Base-by-base conservation (phyloP, 2,329 filamentous ascomycete species). In the Aspergillus neoniger region DNA sequence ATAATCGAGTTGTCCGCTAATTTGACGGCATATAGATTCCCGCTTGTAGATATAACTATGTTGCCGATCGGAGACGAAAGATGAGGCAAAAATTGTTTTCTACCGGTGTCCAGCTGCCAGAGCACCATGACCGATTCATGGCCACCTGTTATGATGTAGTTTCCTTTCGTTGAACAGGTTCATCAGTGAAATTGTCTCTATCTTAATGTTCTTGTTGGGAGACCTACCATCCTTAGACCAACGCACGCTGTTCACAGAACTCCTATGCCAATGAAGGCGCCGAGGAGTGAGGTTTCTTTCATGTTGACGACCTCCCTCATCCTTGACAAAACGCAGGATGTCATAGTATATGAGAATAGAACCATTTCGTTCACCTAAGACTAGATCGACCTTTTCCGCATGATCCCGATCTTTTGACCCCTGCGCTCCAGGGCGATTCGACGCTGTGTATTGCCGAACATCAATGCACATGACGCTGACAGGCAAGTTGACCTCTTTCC, bases 81-180 rank as follows among this genome's bases (percentile, higher is more conserved):
- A 83, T 98, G 92, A n/a, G 95, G 95, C 28, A 99, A 80, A 71
- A 89, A 91, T 71, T 95, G 90, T 70, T 87, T 87, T 72, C 89
- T 89, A 64, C 88, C 88, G 0, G 94, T 97, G 67, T 96, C 91
- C 59, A 97, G 82, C 77, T 99, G 95, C 93, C 93, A 98, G 32
- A 97, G 81, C 8, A 96, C 91, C 44, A 99, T 82, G 19, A 92
- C 90, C 7, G 92, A 93, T 77, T 99, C 95, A 21, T 88, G 87
- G 32, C 95, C 95, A 71, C 95, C 95, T 59, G 95, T 98, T 55
- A 99, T 88, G 61, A 99, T 79, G 75, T 99, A 99, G 72, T 96
- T 92, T 54, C 91, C 91, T 95, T 67, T 14, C 51, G 21, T 17
- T 50, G 14, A 15, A n/a, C 15, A 80, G 63, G 80, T 79, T 65